Evolutionary conservation across 2,329 filamentous ascomycete genomes (phyloP).

Genomic region (Aureobasidium sp.): DNA sequence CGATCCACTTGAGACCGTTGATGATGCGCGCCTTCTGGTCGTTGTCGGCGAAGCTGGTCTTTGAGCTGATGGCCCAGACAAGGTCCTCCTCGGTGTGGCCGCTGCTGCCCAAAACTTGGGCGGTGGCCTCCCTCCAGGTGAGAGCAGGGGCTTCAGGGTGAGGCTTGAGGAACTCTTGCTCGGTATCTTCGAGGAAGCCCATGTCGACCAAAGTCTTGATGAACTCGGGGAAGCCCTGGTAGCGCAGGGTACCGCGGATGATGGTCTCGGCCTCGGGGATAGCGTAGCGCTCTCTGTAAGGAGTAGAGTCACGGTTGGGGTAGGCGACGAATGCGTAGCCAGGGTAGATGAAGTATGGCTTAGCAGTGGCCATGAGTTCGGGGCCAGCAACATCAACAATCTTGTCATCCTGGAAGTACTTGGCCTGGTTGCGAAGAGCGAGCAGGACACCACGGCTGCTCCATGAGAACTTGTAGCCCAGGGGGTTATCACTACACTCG

Average conservation of each 20-base stretch:
- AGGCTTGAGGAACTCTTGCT: constrained; percentile 57
- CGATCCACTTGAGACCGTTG: constrained; percentile 65
- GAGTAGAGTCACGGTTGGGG: constrained; percentile 83
- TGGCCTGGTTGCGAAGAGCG: constrained; percentile 78
- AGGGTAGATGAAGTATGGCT: constrained; percentile 86
- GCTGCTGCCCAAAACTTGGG: constrained; percentile 64
- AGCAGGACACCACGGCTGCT: constrained; percentile 76
- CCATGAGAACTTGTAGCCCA: constrained; percentile 86
- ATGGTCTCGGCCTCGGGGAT: constrained; percentile 90
- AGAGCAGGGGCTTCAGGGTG: constrained; percentile 37
- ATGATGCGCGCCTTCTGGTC: constrained; percentile 66
- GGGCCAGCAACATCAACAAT: constrained; percentile 44
- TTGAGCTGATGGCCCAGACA: constrained; percentile 63
- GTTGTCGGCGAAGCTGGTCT: constrained; percentile 62
- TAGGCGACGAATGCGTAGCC: constrained; percentile 88
- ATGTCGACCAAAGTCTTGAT: constrained; percentile 81
- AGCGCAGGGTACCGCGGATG: constrained; percentile 76
- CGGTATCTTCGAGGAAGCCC: constrained; percentile 73
- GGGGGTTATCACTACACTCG: constrained; percentile 76
- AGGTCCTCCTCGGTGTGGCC: constrained; percentile 59
- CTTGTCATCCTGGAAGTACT: constrained; percentile 73
- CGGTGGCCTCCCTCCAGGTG: constrained; percentile 78
- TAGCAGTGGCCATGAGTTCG: constrained; percentile 70
- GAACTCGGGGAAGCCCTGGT: constrained; percentile 85
- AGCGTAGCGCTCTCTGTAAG: constrained; percentile 80